Evolutionary conservation across 495 filamentous ascomycete species (phyloP).

Genomic region (Parachaetomium inaequale): DNA sequence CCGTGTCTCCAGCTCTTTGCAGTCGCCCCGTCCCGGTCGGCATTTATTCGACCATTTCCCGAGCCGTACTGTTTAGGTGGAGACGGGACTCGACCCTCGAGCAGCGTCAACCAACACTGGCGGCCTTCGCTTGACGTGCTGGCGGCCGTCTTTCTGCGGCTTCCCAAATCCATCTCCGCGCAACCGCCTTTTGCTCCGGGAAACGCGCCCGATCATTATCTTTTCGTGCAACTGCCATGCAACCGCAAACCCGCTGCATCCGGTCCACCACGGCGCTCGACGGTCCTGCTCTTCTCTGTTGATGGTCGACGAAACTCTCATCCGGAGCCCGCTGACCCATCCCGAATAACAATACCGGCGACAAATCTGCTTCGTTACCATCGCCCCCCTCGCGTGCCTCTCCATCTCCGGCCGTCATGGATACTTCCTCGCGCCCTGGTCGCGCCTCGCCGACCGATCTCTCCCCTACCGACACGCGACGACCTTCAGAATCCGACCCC

Average conservation of each 20-base stretch:
- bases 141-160: no score
- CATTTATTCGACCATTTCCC: neutral
- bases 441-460: constrained; percentile 33
- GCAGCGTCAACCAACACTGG: no score
- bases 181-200: neutral
- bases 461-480: constrained; percentile 45
- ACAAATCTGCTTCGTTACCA: neutral
- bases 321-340: neutral
- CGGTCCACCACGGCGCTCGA: neutral
- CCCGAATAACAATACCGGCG: neutral
- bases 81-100: no score
- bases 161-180: neutral
- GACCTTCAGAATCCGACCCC: constrained; percentile 29
- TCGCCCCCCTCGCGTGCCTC: neutral
- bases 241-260: neutral
- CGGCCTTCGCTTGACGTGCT: no score
- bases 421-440: constrained; percentile 32
- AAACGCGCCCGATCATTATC: no score
- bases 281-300: neutral
- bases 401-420: constrained; percentile 30
- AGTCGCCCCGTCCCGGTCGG: neutral
- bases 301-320: neutral
- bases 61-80: no score
- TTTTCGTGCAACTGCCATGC: constrained; percentile 21
- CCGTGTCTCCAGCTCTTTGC: neutral